Evolutionary conservation across 108 stramenopile species (phyloP).

Genomic region (Craspedostauros australis): DNA sequence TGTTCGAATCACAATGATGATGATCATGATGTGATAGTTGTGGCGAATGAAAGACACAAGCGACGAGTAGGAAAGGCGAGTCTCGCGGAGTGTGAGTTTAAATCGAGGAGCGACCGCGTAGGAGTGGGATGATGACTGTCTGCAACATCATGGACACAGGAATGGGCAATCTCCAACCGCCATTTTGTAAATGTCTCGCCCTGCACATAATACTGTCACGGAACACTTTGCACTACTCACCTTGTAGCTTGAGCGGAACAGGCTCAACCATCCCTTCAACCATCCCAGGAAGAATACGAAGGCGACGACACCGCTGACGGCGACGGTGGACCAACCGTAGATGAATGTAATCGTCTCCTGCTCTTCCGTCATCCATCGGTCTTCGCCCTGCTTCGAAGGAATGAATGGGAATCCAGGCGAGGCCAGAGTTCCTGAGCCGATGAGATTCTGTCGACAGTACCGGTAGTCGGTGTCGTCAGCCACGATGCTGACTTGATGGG

Average conservation of each 20-base stretch:
- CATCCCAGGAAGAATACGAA: slow-evolving; percentile 21
- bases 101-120: no score
- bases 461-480: slow-evolving; percentile 11
- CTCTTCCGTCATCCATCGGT: slow-evolving; percentile 68
- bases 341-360: slow-evolving; percentile 57
- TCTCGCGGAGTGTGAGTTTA: no score
- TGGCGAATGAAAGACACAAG: not conserved
- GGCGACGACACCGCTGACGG: slow-evolving; percentile 8
- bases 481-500: not conserved
- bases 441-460: slow-evolving; percentile 36
- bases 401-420: slow-evolving; percentile 48
- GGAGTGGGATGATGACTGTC: no score
- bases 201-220: no score
- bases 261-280: not conserved
- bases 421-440: slow-evolving; percentile 8
- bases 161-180: no score
- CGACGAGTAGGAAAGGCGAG: no score
- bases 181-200: no score
- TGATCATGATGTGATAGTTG: not conserved
- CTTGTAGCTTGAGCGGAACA: slow-evolving; percentile 16
- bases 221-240: no score
- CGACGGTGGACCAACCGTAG: slow-evolving; percentile 56
- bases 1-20: not conserved
- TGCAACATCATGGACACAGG: no score
- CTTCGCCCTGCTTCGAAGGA: slow-evolving; percentile 39